phyloP scores from a whole-genome alignment of 1,139 yeast genomes.

The Blastobotrys raffinosifermentans region DNA sequence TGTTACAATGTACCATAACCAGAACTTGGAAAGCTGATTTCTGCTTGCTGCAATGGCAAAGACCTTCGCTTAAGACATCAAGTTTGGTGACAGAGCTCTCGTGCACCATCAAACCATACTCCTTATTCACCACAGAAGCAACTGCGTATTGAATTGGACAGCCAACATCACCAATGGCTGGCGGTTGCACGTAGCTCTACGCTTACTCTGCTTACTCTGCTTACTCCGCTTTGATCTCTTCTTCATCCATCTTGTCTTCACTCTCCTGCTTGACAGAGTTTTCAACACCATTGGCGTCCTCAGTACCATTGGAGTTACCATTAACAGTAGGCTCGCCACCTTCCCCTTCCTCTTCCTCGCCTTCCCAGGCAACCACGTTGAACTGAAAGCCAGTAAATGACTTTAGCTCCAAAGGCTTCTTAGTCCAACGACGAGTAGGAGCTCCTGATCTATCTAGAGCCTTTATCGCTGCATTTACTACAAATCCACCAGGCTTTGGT shows the following conservation, averaged over 20 bases:
- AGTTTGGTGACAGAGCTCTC: no score
- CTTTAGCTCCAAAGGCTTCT: constrained; percentile 43
- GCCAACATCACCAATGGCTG: not conserved
- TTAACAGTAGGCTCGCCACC: constrained; percentile 8
- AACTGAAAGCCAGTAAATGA: constrained; percentile 58
- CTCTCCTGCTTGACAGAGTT: not conserved
- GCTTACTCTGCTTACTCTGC: not conserved
- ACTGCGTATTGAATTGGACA: not conserved
- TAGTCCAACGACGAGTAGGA: constrained; percentile 48
- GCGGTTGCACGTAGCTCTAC: not conserved
- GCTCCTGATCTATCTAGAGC: constrained; percentile 46
- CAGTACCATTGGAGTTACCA: constrained; percentile 2
- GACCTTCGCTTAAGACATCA: no score
- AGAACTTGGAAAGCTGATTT: no score
- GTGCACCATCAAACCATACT: no score
- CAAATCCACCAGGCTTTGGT: constrained; percentile 15
- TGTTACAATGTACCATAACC: no score
- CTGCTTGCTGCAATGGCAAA: no score
- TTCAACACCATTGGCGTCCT: constrained; percentile 9
- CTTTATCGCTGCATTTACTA: constrained; percentile 23
- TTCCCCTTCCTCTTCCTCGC: constrained; percentile 5
- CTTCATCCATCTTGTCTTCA: constrained; percentile 2
- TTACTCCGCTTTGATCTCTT: constrained; percentile 2
- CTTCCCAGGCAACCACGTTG: constrained; percentile 40
- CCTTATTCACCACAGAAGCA: no score